Evolutionary conservation across 2,329 filamentous ascomycete genomes (phyloP), one percentile per base, ranked within the genome.

Genomic region (Fusarium anguioides): DNA sequence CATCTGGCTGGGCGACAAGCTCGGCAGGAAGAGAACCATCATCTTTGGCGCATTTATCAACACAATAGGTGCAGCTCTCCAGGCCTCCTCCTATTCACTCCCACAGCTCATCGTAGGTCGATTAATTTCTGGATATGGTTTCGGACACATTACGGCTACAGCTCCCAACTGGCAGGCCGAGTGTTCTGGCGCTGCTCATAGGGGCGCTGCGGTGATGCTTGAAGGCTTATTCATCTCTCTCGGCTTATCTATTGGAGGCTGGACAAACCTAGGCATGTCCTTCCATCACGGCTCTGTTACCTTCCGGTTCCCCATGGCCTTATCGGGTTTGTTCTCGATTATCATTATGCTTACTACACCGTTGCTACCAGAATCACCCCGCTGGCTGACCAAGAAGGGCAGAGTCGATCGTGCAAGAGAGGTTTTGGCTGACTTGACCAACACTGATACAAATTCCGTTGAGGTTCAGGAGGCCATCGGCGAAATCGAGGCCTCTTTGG

Each of bases 111-210:
- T 52, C 17, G 3, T 56, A 4, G 46, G 53, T n/a, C 53, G 46
- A n/a, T 4, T 56, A 1, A 18, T 56, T 7, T 56, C 46, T 10
- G 46, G 46, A 24, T 52, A 52, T 6, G 53, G 53, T 2, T 56
- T 56, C 3, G 46, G 53, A 6, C 53, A 52, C 1, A 56, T 56
- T 6, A 52, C 53, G 3, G 46, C 46, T 6, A 56, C 53, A 2
- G 53, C 46, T 52, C 46, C 53, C 0, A 56, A 56, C 10, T 56
- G 46, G 53, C 46, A 52, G 5, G 46, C 53, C 4, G 53, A 52
- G 17, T 52, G 53, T 24, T 56, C 53, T 27, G 53, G 53, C 1
- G 53, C 53, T 20, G 27, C 46, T n/a, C 53, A 42, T 4, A n/a
- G 53, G 1, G 53, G 53, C 15, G 53, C 46, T 4, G 53, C 37